Conservation (phyloP, 2,329 filamentous ascomycete species). For the Coniochaeta ligniaria region DNA sequence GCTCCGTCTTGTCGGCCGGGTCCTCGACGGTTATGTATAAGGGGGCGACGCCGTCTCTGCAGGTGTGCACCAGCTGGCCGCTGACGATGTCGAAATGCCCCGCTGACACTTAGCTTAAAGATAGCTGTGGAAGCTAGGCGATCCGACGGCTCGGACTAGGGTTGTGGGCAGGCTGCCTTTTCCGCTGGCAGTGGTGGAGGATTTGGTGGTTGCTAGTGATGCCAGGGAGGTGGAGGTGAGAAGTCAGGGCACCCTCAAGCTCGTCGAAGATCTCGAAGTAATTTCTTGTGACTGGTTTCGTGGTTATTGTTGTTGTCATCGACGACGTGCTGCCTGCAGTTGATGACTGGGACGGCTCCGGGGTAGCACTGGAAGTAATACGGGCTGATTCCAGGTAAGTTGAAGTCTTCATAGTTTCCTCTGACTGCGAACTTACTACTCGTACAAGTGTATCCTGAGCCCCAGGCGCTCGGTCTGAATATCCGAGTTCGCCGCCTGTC, state of each 20-base stretch:
- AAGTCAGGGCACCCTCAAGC: too few relatives aligned
- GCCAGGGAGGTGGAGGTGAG: background rate
- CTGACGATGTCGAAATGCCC: constrained; percentile 46
- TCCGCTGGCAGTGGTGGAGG: background rate
- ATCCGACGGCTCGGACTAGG: constrained; percentile 45
- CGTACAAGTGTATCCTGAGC: too few relatives aligned
- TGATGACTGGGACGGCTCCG: background rate
- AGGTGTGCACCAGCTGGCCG: constrained; percentile 43
- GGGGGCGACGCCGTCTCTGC: constrained; percentile 19
- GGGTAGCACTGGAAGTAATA: constrained; percentile 1
- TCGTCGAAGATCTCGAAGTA: too few relatives aligned
- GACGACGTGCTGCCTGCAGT: background rate
- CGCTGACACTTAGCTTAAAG: constrained; percentile 37
- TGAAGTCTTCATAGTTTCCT: background rate
- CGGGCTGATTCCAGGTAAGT: background rate
- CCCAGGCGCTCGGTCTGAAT: too few relatives aligned
- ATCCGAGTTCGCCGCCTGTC: too few relatives aligned
- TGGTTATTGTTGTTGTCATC: too few relatives aligned
- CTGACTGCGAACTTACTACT: background rate
- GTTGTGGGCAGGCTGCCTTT: constrained; percentile 17
- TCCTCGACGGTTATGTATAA: constrained; percentile 36
- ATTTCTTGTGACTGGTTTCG: too few relatives aligned
- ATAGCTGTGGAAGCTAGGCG: constrained; percentile 46
- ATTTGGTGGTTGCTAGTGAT: background rate
- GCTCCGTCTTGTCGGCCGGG: constrained; percentile 31